phyloP scores from a whole-genome alignment of 139 green algal genomes.

The Raphidocelis subcapitata region DNA sequence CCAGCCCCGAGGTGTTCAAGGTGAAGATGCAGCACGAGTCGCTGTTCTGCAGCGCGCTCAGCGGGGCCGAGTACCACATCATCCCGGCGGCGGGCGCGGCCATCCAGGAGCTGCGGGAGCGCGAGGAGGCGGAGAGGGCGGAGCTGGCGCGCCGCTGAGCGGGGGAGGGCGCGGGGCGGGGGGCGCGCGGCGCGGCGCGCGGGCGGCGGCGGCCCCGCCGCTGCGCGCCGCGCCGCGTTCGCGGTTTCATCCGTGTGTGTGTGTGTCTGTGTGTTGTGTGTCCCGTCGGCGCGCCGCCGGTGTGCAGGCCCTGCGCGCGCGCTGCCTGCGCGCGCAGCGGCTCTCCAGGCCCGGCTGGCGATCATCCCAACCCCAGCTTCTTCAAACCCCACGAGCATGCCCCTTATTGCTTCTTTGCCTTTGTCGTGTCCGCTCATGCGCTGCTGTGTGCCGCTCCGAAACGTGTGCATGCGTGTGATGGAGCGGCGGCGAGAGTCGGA shows the following conservation, averaged over 20 bases:
- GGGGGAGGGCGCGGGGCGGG: not conserved
- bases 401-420: too few species aligned
- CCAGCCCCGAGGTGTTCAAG: conserved; percentile 37
- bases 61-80: conserved; percentile 21
- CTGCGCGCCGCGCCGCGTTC: not conserved
- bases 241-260: not conserved
- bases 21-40: conserved; percentile 67
- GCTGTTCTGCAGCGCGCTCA: conserved; percentile 18
- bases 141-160: not conserved
- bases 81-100: conserved; percentile 19
- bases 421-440: too few species aligned
- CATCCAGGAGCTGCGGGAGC: not conserved
- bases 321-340: too few species aligned
- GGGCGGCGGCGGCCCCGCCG: not conserved
- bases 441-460: too few species aligned
- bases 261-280: too few species aligned
- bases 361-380: too few species aligned
- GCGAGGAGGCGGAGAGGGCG: not conserved
- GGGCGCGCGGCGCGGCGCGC: not conserved
- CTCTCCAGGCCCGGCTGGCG: too few species aligned
- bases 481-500: too few species aligned
- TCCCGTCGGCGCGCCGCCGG: too few species aligned
- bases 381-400: too few species aligned
- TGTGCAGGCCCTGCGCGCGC: too few species aligned
- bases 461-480: too few species aligned